These are phyloP conservation scores for Ascochyta lentis DNA, from an alignment of 2,329 filamentous ascomycete species.

Conservation along the genomic window DNA sequence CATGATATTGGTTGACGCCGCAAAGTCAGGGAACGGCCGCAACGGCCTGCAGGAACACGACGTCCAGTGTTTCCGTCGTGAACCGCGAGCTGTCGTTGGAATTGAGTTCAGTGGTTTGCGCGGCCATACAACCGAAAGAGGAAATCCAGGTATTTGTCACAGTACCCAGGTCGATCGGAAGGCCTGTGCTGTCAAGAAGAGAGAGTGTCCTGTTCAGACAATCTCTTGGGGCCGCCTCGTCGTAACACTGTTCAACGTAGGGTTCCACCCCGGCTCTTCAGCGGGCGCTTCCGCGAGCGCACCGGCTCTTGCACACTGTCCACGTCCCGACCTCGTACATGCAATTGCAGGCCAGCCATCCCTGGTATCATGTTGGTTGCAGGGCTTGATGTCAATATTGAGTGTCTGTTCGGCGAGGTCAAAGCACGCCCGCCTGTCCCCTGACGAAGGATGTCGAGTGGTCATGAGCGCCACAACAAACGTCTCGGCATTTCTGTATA, in stretches of 20 bases:
- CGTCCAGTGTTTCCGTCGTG: background rate
- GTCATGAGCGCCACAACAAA: conserved; percentile 29
- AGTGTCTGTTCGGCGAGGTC: conserved; percentile 40
- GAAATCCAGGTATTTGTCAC: conserved; percentile 25
- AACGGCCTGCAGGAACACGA: background rate
- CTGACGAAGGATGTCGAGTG: conserved; percentile 27
- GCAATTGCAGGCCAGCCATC: conserved; percentile 16
- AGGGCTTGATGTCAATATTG: conserved; percentile 25
- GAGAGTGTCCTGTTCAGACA: conserved; percentile 7
- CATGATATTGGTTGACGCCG: background rate
- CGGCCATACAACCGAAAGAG: conserved; percentile 8
- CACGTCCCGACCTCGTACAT: conserved; percentile 12
- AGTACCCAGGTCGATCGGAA: conserved; percentile 1
- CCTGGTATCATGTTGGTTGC: conserved; percentile 17
- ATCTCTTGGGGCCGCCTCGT: conserved; percentile 1
- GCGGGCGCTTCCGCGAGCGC: conserved; percentile 23
- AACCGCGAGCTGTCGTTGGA: conserved; percentile 14
- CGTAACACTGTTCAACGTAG: conserved; percentile 17
- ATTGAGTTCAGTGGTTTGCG: conserved; percentile 25
- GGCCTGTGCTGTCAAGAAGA: conserved; percentile 6
- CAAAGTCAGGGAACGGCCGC: background rate
- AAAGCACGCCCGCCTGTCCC: conserved; percentile 19
- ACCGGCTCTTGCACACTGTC: conserved; percentile 9
- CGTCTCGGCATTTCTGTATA: conserved; percentile 25
- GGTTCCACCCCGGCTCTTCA: conserved; percentile 22